Base-by-base conservation (phyloP, 306 rosid species). In the Vicia sativa region DNA sequence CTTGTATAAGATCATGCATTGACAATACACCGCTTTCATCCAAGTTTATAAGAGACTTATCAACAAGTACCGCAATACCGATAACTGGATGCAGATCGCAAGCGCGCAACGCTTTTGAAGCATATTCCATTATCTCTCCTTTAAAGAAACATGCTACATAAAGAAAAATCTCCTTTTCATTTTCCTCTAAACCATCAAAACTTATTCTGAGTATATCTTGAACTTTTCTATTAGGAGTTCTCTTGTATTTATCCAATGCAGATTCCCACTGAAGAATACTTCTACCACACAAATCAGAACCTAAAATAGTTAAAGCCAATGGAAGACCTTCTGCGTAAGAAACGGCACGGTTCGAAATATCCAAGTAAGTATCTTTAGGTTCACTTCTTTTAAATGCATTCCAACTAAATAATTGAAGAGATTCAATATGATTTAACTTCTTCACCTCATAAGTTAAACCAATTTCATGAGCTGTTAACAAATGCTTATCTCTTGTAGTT, bases 1-100 rank as follows among this genome's bases (percentile, higher is more conserved):
- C 80, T 41, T 79, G 73, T 57, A 79, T 55, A 26, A 74, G 66
- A 23, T 74, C 79, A 68, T 79, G 79, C 76, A 79, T 74, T 3
- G 18, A 52, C 28, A 79, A 14, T 2, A 10, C 23, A 15, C 19
- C 3, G 6, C 16, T 59, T 64, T 69, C 73, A 45, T 18, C 41
- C 29, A 55, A 1, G 16, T 53, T 79, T 64, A 79, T 44, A 14
- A 74, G 79, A 38, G 73, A 74, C 55, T 70, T 79, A 12, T 79
- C 70, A 65, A 21, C 38, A 67, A 78, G 77, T 11, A 71, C 70
- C 6, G 65, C 53, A 59, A 78, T 59, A 31, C 74, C 74, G 37
- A 58, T 65, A 16, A 14, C 49, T 6, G 81, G 81, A 55, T 72
- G 74, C 7, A 77, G 54, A 70, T 64, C 62, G 18, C 81, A 72